Base-by-base conservation (phyloP, 345 rosid species). In the Salix koriyanagi region DNA sequence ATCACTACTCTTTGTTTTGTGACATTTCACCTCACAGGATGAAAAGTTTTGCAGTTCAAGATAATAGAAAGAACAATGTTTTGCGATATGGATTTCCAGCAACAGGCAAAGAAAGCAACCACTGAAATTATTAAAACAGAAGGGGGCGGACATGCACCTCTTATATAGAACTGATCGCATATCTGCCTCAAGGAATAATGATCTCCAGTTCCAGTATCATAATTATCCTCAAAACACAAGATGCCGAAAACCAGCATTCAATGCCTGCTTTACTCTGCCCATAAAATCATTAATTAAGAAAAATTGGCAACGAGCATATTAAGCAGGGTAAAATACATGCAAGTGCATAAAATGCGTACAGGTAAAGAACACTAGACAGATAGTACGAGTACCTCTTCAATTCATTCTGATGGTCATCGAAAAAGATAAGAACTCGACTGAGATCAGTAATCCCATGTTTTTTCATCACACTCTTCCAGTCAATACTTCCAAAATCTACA, bases 401-500 rank as follows among this genome's bases (percentile, higher is more conserved):
- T 83, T 96, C 97, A 84, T 91, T 96, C 76, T 96, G 98, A 91
- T 96, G 99, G 83, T 96, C 99, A 62, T 94, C 99, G 11, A 96
- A 92, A 80, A 94, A 96, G 71, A 94, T 83, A 79, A 96, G 88
- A 81, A 92, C 92, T 1, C 85, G 90, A 70, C 77, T 77, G 25
- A 83, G 82, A 88, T 96, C 94, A 37, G 86, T 79, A 68, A 91
- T 86, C 71, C 93, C 90, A 10, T 82, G 94, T 74, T 85, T 86
- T 65, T 79, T 83, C 88, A 96, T 82, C 87, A 91, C 92, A 37
- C 2, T 87, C 73, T 83, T 85, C 98, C 98, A 96, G 75, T 91
- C 90, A 70, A 94, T 85, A 83, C 88, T 94, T 74, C 99, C 98
- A 71, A 96, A 96, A 85, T 96, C 98, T 77, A 94, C 89, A 82